These are phyloP conservation scores for Gymnopus androsaceus DNA, from an alignment of 1,284 basidiomycete genomes.

Conservation along the genomic window DNA sequence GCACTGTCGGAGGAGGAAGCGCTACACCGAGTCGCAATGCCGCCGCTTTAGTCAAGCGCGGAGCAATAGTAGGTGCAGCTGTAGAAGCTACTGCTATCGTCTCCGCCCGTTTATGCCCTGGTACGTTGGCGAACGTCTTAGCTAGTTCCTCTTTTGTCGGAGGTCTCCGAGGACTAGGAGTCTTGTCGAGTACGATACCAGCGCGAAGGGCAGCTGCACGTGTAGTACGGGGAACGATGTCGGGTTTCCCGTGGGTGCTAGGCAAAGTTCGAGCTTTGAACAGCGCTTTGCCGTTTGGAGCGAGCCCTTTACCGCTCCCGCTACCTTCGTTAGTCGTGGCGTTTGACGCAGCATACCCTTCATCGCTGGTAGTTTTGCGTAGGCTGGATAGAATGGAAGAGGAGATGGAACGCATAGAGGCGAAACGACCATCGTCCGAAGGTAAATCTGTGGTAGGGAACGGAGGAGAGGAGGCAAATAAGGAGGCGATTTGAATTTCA, in stretches of 20 bases:
- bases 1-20: slow-evolving; percentile 30
- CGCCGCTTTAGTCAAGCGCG: slow-evolving; percentile 74
- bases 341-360: slow-evolving; percentile 44
- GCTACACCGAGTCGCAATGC: slow-evolving; percentile 61
- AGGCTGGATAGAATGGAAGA: slow-evolving; percentile 50
- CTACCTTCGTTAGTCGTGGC: slow-evolving; percentile 46
- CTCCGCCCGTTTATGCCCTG: slow-evolving; percentile 71
- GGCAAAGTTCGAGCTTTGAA: slow-evolving; percentile 80
- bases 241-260: slow-evolving; percentile 56
- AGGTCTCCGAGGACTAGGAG: slow-evolving; percentile 40
- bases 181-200: slow-evolving; percentile 46
- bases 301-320: slow-evolving; percentile 30
- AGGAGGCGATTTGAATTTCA: slow-evolving; percentile 71
- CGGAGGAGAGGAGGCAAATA: slow-evolving; percentile 78
- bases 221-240: slow-evolving; percentile 77
- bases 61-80: slow-evolving; percentile 68
- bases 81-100: slow-evolving; percentile 73
- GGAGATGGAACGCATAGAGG: slow-evolving; percentile 47
- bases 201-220: slow-evolving; percentile 76
- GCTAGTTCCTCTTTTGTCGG: slow-evolving; percentile 60
- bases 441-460: slow-evolving; percentile 71
- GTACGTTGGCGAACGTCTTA: slow-evolving; percentile 71
- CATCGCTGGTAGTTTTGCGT: slow-evolving; percentile 39
- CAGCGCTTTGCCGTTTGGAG: slow-evolving; percentile 43
- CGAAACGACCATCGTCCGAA: slow-evolving; percentile 40